Percentiles rank a stretch among this genome's conserved stretches.
Evolutionary conservation across 345 rosid genomes (phyloP).

Genomic region (Lepidium didymum): DNA sequence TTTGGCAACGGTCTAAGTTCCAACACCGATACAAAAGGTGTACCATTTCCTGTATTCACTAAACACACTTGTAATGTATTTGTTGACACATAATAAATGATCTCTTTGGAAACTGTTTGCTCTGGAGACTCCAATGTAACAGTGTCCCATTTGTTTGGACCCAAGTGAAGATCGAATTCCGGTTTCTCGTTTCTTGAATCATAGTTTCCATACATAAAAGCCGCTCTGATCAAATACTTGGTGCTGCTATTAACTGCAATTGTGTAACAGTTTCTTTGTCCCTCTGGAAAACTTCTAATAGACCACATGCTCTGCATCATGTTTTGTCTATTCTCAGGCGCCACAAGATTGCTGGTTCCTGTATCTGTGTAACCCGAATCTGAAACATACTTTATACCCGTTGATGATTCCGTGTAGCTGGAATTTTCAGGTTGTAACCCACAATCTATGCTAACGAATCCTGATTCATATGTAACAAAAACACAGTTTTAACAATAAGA

Average conservation of each 20-base stretch:
- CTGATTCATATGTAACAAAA: constrained; percentile 18
- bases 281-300: constrained; percentile 42
- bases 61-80: constrained; percentile 43
- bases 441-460: constrained; percentile 45
- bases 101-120: background rate
- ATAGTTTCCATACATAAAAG: constrained; percentile 52
- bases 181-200: constrained; percentile 31
- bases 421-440: constrained; percentile 28
- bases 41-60: constrained; percentile 39
- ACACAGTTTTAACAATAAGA: background rate
- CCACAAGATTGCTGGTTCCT: constrained; percentile 19
- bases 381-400: constrained; percentile 30
- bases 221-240: constrained; percentile 45
- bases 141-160: constrained; percentile 39
- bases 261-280: constrained; percentile 37
- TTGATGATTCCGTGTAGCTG: constrained; percentile 24
- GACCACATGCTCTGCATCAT: constrained; percentile 23
- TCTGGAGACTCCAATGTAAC: constrained; percentile 18
- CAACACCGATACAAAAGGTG: constrained; percentile 49
- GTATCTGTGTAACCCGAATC: constrained; percentile 26
- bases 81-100: constrained; percentile 31
- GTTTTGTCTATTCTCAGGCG: constrained; percentile 15
- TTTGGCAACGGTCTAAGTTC: constrained; percentile 37
- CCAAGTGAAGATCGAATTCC: constrained; percentile 45
- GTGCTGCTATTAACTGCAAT: constrained; percentile 1